Evolutionary conservation across 163 green algal genomes (phyloP), one percentile per base, ranked within the genome.

Genomic region (Chlamydomonas reinhardtii): DNA sequence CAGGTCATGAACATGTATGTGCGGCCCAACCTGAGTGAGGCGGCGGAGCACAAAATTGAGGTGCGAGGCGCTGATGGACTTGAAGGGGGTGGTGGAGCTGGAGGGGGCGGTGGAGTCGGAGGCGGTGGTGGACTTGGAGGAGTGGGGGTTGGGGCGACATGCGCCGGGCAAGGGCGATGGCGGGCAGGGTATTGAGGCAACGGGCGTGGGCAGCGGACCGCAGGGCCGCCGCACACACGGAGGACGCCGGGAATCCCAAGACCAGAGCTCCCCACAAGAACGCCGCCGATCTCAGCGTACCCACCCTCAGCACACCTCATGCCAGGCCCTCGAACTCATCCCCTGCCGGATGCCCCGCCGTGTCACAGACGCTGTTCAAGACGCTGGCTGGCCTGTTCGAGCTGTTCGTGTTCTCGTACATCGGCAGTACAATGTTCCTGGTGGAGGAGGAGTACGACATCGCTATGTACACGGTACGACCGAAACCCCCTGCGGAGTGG

Each of bases 401-500:
- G 87, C 92, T 93, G 16, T 95, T 95, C 78, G 89, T 94, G 20
- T 96, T 95, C 74, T 84, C 92, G 12, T 95, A 95, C 91, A 95
- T 96, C 68, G 94, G 94, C 31, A 78, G 75, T 0, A 80, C 88
- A 8, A 43, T 90, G 37, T 87, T 90, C 34, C 88, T 92, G 66
- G 68, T 79, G 52, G n/a, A 69, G 12, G 79, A 89, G 52, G 8
- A 81, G n/a, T 91, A 69, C 65, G 77, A 77, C 32, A 89, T 91
- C 37, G 32, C 66, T 2, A 24, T 29, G 0, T 91, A 86, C 83
- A 76, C 73, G 83, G 88, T 91, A 20, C 16, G 84, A 11, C n/a
- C n/a, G n/a, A n/a, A n/a, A n/a, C n/a, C n/a, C n/a, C n/a, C n/a
- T n/a, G n/a, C n/a, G n/a, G n/a, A n/a, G n/a, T n/a, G n/a, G n/a